Percentiles rank a stretch among this genome's conserved stretches.
These are phyloP conservation scores for Cydonia oblonga DNA, from an alignment of 331 rosid genomes.

Conservation along the genomic window DNA sequence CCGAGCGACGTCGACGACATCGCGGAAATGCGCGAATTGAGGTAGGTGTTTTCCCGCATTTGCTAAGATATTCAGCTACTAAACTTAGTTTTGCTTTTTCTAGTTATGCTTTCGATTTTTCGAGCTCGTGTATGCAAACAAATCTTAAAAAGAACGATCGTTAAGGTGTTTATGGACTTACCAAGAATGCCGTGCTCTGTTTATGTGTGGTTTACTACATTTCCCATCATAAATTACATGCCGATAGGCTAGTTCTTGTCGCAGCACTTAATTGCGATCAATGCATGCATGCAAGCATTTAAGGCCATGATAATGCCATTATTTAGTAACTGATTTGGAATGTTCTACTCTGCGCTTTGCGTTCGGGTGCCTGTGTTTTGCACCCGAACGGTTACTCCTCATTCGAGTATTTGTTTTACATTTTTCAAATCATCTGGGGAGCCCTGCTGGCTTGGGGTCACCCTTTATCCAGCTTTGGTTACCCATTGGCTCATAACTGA, in stretches of 20 bases:
- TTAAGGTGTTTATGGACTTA: background rate
- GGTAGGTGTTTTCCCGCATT: conserved; percentile 41
- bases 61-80: background rate
- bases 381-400: background rate
- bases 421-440: background rate
- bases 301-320: background rate
- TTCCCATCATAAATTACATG: background rate
- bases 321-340: background rate
- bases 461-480: background rate
- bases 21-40: conserved; percentile 38
- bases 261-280: background rate
- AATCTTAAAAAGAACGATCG: background rate
- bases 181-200: background rate
- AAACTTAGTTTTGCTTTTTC: background rate
- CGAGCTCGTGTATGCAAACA: background rate
- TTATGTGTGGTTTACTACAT: background rate
- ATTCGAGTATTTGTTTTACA: background rate
- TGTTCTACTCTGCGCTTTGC: background rate
- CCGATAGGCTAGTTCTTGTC: background rate
- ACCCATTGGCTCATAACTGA: too few species aligned
- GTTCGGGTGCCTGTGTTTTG: background rate
- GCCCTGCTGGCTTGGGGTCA: too few species aligned
- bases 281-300: background rate
- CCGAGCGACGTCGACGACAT: conserved; percentile 56
- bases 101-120: background rate